phyloP scores from a whole-genome alignment of 805 yeast genomes.

The Myxozyma udenii region DNA sequence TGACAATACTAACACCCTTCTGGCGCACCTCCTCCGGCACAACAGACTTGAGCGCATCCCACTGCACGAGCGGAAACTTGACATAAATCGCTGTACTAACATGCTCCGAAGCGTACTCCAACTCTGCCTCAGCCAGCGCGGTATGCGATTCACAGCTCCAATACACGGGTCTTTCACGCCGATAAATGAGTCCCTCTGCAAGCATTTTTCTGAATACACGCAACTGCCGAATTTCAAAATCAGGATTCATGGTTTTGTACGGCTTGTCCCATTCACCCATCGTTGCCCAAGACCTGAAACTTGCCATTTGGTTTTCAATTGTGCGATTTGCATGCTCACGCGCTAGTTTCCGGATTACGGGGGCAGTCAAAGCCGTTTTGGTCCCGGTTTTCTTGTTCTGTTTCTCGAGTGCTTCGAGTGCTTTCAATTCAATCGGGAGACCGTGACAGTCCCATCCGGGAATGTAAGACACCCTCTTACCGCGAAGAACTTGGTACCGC shows the following conservation, averaged over 20 bases:
- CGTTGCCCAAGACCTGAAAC: constrained; percentile 69
- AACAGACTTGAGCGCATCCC: constrained; percentile 26
- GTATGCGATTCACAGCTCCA: constrained; percentile 96
- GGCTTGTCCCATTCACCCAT: constrained; percentile 77
- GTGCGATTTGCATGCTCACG: constrained; percentile 65
- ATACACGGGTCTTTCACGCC: constrained; percentile 92
- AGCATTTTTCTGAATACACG: constrained; percentile 64
- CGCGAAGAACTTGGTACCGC: constrained; percentile 62
- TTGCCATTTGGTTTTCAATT: constrained; percentile 58
- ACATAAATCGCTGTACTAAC: constrained; percentile 65
- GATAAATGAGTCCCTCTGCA: constrained; percentile 60
- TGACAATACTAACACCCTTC: constrained; percentile 37
- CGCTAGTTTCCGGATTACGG: constrained; percentile 64
- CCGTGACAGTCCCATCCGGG: constrained; percentile 99
- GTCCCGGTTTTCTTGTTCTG: constrained; percentile 31
- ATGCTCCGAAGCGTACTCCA: constrained; percentile 77
- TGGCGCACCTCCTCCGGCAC: constrained; percentile 6
- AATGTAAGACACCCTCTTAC: constrained; percentile 62
- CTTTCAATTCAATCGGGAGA: constrained; percentile 89
- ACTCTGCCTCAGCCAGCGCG: constrained; percentile 94
- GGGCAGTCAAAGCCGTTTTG: constrained; percentile 38
- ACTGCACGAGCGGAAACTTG: constrained; percentile 55
- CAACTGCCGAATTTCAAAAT: constrained; percentile 74
- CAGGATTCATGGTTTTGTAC: constrained; percentile 68
- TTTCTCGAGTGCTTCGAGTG: constrained; percentile 47